These are phyloP conservation scores for Rhizophora apiculata DNA, from an alignment of 345 rosid genomes.

Conservation along the genomic window DNA sequence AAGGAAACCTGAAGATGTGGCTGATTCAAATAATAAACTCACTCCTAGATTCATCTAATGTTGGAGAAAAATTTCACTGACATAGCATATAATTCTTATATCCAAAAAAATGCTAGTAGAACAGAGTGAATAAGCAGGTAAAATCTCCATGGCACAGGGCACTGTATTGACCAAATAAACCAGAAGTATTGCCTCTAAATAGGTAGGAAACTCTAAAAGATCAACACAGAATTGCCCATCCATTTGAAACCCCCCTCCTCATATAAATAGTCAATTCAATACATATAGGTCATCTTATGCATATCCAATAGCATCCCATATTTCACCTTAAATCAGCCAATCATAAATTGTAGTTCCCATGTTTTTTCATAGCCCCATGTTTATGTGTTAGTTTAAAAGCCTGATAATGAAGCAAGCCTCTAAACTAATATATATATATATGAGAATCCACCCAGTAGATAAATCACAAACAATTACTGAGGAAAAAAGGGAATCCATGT, in stretches of 20 bases:
- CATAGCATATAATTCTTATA: neutral
- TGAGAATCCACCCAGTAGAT: neutral
- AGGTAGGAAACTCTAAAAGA: neutral
- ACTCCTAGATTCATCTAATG: too few relatives aligned
- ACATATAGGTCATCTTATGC: neutral
- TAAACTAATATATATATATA: neutral
- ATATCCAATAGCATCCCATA: conserved; percentile 7
- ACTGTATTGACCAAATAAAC: neutral
- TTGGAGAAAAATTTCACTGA: neutral
- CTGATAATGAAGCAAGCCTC: neutral
- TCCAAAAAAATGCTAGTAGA: neutral
- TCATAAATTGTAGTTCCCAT: neutral
- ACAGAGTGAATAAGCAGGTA: neutral
- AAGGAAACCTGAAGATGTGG: neutral
- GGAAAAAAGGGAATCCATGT: neutral
- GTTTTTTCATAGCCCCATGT: conserved; percentile 1
- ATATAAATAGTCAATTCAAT: conserved; percentile 8
- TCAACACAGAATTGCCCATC: neutral
- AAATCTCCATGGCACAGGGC: neutral
- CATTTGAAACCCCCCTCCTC: neutral
- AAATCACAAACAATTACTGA: conserved; percentile 1
- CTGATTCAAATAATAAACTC: too few relatives aligned
- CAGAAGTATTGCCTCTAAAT: neutral
- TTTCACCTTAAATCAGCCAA: neutral
- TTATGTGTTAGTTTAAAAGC: neutral